A percentile compares a stretch with the other conserved stretches of the same genome.
Conservation (phyloP, 306 rosid species). For the Quercus berberidifolia region DNA sequence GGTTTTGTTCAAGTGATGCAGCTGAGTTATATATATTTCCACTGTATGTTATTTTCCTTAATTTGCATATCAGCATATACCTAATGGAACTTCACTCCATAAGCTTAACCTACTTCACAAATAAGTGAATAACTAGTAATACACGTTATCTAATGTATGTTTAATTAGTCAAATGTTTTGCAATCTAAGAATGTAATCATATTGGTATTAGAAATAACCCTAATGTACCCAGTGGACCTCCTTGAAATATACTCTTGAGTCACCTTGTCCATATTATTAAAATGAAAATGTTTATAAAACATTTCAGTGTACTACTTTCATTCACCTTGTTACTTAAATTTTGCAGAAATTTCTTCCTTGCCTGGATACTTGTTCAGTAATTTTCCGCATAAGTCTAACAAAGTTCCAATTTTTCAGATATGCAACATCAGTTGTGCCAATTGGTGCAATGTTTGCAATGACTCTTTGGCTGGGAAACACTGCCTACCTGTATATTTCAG, state of each 20-base stretch:
- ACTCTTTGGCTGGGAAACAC: constrained; percentile 99
- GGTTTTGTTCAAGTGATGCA: neutral
- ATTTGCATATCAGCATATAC: neutral
- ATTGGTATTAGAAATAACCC: neutral
- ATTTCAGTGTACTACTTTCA: neutral
- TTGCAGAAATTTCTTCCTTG: neutral
- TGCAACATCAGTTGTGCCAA: constrained; percentile 83
- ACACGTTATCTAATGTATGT: too few species aligned
- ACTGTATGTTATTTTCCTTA: neutral
- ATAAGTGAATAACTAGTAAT: neutral
- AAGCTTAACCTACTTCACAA: neutral
- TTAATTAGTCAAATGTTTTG: neutral
- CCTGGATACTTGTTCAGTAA: constrained; percentile 6
- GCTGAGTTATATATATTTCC: neutral
- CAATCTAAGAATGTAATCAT: neutral
- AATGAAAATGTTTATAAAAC: neutral
- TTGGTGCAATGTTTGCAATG: constrained; percentile 98
- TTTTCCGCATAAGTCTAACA: constrained; percentile 19
- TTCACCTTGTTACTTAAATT: neutral
- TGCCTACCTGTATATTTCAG: constrained; percentile 94
- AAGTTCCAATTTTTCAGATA: constrained; percentile 61
- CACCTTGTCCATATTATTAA: neutral
- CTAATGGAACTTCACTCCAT: neutral
- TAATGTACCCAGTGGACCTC: neutral
- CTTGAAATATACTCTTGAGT: neutral